Evolutionary conservation across 2,329 filamentous ascomycete genomes (phyloP).

Genomic region (Thermothelomyces thermophilus): DNA sequence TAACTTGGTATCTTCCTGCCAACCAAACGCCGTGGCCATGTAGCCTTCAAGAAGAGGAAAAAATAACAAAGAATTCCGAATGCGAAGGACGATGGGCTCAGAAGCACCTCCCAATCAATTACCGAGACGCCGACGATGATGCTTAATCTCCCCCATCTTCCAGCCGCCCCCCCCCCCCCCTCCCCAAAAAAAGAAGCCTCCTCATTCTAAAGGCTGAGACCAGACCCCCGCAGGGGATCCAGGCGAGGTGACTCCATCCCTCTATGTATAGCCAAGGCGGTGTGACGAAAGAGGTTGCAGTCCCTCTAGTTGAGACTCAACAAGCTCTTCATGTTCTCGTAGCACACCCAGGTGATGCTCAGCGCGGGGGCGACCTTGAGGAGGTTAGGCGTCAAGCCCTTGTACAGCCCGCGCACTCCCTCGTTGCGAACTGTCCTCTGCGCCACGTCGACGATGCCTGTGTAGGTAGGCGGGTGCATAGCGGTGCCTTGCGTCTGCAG

Average conservation of each 20-base stretch:
- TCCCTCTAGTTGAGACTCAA: conserved; percentile 45
- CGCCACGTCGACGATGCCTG: conserved; percentile 83
- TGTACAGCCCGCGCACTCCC: conserved; percentile 81
- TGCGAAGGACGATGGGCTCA: conserved; percentile 17
- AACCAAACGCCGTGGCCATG: conserved; percentile 22
- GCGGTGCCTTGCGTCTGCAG: conserved; percentile 90
- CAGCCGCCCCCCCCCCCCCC: neutral
- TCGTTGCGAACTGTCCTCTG: conserved; percentile 76
- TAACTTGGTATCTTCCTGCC: conserved; percentile 21
- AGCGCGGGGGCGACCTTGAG: conserved; percentile 94
- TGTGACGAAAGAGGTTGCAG: neutral
- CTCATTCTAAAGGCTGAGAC: neutral
- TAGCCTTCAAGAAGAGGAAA: conserved; percentile 13
- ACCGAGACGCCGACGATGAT: conserved; percentile 20
- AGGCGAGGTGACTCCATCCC: neutral
- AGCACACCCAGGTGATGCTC: conserved; percentile 90
- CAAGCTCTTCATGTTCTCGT: conserved; percentile 78
- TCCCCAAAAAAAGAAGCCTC: too few species aligned
- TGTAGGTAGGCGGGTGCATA: conserved; percentile 87
- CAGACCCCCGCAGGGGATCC: neutral
- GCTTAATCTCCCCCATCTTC: conserved; percentile 9
- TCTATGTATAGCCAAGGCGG: neutral
- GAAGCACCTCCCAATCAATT: conserved; percentile 8
- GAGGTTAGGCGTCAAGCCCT: conserved; percentile 88
- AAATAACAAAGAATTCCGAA: conserved; percentile 8